phyloP scores from a whole-genome alignment of 2,329 filamentous ascomycete species.

The Xylariaceae sp. region DNA sequence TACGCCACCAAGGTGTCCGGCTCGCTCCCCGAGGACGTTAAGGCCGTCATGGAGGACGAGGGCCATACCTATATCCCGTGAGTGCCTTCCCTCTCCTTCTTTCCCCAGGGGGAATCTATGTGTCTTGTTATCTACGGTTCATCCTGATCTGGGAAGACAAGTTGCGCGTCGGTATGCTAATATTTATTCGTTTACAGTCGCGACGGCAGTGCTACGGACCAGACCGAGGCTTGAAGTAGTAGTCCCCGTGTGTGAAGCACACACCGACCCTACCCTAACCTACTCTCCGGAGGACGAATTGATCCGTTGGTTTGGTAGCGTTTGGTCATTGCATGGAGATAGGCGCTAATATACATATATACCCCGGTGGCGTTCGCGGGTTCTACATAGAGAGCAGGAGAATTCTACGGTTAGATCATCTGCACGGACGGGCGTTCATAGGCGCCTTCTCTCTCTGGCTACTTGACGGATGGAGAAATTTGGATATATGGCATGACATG shows the following conservation, averaged over 20 bases:
- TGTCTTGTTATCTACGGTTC: slow-evolving; percentile 27
- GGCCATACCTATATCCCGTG: slow-evolving; percentile 68
- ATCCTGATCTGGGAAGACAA: neutral
- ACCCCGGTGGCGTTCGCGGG: neutral
- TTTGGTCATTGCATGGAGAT: neutral
- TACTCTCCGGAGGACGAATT: neutral
- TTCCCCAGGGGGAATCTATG: slow-evolving; percentile 39
- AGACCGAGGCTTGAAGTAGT: slow-evolving; percentile 18
- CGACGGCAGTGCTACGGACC: slow-evolving; percentile 28
- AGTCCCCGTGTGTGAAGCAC: neutral
- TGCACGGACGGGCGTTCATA: neutral
- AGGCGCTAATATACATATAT: neutral
- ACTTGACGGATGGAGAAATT: neutral
- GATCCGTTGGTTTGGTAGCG: neutral
- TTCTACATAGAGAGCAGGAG: neutral
- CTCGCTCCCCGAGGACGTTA: slow-evolving; percentile 68
- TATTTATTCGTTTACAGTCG: slow-evolving; percentile 16
- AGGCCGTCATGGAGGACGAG: slow-evolving; percentile 63
- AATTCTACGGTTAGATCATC: neutral
- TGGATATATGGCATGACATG: neutral
- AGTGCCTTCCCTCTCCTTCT: slow-evolving; percentile 46
- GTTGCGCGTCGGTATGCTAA: slow-evolving; percentile 1
- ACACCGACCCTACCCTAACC: no score
- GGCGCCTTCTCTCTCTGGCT: no score
- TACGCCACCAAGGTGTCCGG: slow-evolving; percentile 96